These are phyloP conservation scores for Nepenthes gracilis DNA, from an alignment of 148 eudicot species.

Conservation along the genomic window DNA sequence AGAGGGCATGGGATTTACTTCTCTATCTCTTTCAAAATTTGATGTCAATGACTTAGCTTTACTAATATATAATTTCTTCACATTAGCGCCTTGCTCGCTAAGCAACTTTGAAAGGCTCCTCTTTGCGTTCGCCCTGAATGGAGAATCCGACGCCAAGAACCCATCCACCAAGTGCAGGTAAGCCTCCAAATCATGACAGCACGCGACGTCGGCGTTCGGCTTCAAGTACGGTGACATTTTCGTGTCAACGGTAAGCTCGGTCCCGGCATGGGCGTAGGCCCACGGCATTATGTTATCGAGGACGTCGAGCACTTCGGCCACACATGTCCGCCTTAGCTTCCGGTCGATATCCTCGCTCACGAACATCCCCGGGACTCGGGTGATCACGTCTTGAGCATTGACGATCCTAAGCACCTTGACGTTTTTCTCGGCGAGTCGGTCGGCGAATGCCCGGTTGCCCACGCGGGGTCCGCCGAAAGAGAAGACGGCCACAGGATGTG, in stretches of 20 bases:
- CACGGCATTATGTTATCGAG: conserved; percentile 58
- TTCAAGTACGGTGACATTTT: conserved; percentile 68
- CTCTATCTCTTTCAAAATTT: too few relatives aligned
- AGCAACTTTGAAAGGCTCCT: conserved; percentile 55
- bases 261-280: conserved; percentile 76
- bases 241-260: conserved; percentile 56
- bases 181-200: conserved; percentile 92
- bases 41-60: conserved; percentile 34
- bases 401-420: conserved; percentile 69
- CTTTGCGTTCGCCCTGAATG: conserved; percentile 76
- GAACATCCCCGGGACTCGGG: conserved; percentile 82
- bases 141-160: conserved; percentile 42
- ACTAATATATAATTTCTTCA: conserved; percentile 68
- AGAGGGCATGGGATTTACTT: too few relatives aligned
- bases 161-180: conserved; percentile 84
- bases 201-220: conserved; percentile 70
- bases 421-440: conserved; percentile 23
- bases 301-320: conserved; percentile 18
- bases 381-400: conserved; percentile 71
- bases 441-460: conserved; percentile 60
- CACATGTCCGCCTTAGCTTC: conserved; percentile 24
- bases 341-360: conserved; percentile 57
- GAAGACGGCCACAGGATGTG: conserved; percentile 70
- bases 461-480: conserved; percentile 91
- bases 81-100: conserved; percentile 65